A percentile compares a stretch with the other conserved stretches of the same genome.
Evolutionary conservation across 305 asterid species (phyloP).

Genomic region (Lippia alba): DNA sequence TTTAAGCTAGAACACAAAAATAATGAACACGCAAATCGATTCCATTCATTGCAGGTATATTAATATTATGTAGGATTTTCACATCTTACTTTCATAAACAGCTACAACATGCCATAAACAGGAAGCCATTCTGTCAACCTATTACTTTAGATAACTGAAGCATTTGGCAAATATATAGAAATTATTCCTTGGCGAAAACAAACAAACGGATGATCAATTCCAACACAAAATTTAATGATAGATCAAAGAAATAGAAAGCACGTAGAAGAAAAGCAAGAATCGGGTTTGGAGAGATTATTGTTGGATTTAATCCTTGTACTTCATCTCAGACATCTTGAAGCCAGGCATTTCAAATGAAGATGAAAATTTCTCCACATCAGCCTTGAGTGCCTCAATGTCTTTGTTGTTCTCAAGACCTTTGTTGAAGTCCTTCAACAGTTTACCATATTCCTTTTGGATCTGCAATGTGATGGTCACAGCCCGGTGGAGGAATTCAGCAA

Average conservation of each 20-base stretch:
- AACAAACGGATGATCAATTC: slow-evolving; percentile 22
- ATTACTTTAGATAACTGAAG: not conserved
- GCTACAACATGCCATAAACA: slow-evolving; percentile 32
- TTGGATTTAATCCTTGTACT: slow-evolving; percentile 66
- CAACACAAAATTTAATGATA: slow-evolving; percentile 31
- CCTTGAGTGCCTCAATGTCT: slow-evolving; percentile 86
- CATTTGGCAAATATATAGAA: slow-evolving; percentile 9
- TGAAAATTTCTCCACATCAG: slow-evolving; percentile 79
- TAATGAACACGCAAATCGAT: not conserved
- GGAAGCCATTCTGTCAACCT: slow-evolving; percentile 4
- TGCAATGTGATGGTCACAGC: slow-evolving; percentile 74
- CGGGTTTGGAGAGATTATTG: not conserved
- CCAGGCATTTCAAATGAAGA: slow-evolving; percentile 92
- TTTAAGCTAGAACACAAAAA: not conserved
- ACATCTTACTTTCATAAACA: slow-evolving; percentile 13
- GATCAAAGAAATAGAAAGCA: slow-evolving; percentile 29
- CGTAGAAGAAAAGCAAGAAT: slow-evolving; percentile 18
- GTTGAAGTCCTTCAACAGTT: slow-evolving; percentile 87
- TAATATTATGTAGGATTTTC: not conserved
- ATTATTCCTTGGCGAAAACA: slow-evolving; percentile 30
- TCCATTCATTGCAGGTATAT: not conserved
- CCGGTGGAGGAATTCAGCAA: slow-evolving; percentile 88
- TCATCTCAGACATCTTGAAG: slow-evolving; percentile 86
- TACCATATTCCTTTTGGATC: slow-evolving; percentile 88
- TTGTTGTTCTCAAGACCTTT: slow-evolving; percentile 84